Conservation (phyloP, 345 rosid species). For the Moricandia arvensis region DNA sequence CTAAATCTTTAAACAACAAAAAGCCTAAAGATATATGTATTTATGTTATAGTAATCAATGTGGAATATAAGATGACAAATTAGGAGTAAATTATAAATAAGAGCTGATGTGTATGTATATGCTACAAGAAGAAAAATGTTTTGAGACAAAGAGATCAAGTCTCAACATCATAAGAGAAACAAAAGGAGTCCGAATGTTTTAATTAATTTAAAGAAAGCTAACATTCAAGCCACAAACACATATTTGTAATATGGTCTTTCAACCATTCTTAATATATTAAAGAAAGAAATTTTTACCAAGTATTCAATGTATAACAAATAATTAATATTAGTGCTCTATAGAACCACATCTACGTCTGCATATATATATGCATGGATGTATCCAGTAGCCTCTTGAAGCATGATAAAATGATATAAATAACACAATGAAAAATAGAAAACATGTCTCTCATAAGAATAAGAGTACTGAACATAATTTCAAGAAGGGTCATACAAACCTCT, state of each 20-base stretch:
- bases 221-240: not conserved
- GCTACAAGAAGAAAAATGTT: too few species aligned
- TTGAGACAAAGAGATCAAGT: not conserved
- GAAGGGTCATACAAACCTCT: slow-evolving; percentile 28
- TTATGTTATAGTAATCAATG: too few species aligned
- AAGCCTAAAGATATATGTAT: too few species aligned
- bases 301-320: not conserved
- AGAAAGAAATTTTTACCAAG: not conserved
- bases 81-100: not conserved
- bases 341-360: not conserved
- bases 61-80: not conserved
- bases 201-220: not conserved
- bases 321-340: not conserved
- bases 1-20: too few species aligned
- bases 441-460: slow-evolving; percentile 6
- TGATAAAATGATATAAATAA: too few species aligned
- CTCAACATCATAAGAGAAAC: not conserved
- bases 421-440: not conserved
- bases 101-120: not conserved
- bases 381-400: not conserved
- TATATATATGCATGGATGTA: not conserved
- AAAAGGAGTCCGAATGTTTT: not conserved
- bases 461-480: slow-evolving; percentile 14
- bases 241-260: not conserved
- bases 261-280: not conserved